These are phyloP conservation scores for Mortierella sp. DNA, from an alignment of 371 early-diverging fungal genomes.

Conservation along the genomic window DNA sequence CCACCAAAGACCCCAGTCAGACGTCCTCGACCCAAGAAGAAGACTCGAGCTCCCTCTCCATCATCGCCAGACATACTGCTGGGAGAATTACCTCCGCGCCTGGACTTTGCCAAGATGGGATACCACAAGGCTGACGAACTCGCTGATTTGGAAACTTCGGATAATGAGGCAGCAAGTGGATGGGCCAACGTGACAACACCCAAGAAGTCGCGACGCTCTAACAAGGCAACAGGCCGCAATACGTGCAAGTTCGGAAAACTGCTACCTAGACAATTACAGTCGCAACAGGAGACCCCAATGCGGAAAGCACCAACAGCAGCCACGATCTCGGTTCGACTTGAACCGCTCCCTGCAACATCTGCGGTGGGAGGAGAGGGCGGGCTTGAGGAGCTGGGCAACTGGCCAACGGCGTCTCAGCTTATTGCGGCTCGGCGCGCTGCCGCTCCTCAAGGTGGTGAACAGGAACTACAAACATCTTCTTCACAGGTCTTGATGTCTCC, in stretches of 20 bases:
- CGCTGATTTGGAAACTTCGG: background rate
- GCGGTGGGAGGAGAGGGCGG: constrained; percentile 4
- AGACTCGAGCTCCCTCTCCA: background rate
- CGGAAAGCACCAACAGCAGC: background rate
- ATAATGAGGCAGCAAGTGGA: background rate
- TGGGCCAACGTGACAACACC: constrained; percentile 20
- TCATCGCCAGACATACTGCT: constrained; percentile 7
- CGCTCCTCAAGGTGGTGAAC: background rate
- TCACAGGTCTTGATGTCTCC: background rate
- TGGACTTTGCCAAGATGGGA: constrained; percentile 39
- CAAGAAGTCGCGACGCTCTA: constrained; percentile 1
- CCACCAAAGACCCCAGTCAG: background rate
- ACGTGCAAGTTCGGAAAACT: constrained; percentile 11
- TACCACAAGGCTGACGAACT: constrained; percentile 7
- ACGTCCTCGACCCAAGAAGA: constrained; percentile 4
- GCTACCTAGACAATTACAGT: background rate
- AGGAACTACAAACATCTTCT: background rate
- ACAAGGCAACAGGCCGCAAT: background rate
- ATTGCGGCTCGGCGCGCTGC: background rate
- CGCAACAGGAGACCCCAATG: background rate
- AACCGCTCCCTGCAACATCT: background rate
- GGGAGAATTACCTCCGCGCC: constrained; percentile 34
- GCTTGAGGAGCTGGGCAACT: background rate
- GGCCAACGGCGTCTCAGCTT: background rate
- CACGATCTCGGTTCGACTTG: background rate